Evolutionary conservation across 352 stramenopile genomes (phyloP), one percentile per base, ranked within the genome.

Genomic region (Pythium rishiriense): DNA sequence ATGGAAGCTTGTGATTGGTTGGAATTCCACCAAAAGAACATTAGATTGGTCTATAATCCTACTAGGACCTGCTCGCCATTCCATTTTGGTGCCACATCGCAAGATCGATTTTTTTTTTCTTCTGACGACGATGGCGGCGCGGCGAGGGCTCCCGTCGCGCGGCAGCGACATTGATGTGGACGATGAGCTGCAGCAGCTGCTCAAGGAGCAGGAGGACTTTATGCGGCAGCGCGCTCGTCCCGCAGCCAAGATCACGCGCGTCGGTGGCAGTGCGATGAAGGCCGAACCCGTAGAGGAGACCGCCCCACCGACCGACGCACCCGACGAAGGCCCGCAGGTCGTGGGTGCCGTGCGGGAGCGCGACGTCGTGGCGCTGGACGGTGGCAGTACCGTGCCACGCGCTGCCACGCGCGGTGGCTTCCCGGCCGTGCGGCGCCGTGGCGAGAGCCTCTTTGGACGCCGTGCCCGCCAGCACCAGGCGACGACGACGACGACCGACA

Each of bases 121-220:
- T n/a, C n/a, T n/a, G n/a, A 26, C 26, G 0, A 57, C 25, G 8
- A 70, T 64, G 63, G 56, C 56, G 25, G 41, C 55, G 19, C 43
- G 45, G 26, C 55, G 37, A 6, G 37, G 37, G 8, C 37, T 43
- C 1, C 37, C 37, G 19, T 4, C 35, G 28, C 63, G 63, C 11
- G 43, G 58, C 22, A 43, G 46, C 29, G 65, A 68, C 4, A 68
- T 94, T 33, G 80, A 94, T 62, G 70, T 94, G 66, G 83, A 95
- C 49, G 81, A 76, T 26, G 86, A 95, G 55, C 64, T 95, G 28
- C 79, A 84, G 70, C 81, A 83, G 62, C 79, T 95, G 39, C 72
- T 95, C 21, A 78, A 82, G 39, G 86, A 95, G 61, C 86, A 95
- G 70, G 86, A 95, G 66, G 69, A 79, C 31, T 95, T 95, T 39